phyloP scores from a whole-genome alignment of 495 filamentous ascomycete genomes.

The Penicillium ucsense region DNA sequence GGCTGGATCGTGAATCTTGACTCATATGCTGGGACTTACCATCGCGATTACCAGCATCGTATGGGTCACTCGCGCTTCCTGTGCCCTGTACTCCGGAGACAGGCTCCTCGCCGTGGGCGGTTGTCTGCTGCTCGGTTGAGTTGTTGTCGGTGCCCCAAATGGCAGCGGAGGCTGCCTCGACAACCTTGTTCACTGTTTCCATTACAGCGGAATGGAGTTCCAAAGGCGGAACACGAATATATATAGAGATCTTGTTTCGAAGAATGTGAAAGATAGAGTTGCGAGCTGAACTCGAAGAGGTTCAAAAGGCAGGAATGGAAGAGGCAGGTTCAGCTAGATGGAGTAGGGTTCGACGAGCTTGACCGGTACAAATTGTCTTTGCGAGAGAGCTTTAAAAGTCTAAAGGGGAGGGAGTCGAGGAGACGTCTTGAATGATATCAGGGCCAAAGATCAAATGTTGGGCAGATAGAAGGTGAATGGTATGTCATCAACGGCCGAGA shows the following conservation, averaged over 20 bases:
- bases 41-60: constrained; percentile 35
- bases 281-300: too few species aligned
- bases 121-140: constrained; percentile 2
- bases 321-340: too few species aligned
- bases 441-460: too few species aligned
- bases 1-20: neutral
- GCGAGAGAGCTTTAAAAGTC: too few species aligned
- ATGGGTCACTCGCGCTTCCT: constrained; percentile 29
- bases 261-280: neutral
- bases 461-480: neutral
- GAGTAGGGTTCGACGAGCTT: too few species aligned
- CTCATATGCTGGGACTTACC: constrained; percentile 14
- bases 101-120: constrained; percentile 28
- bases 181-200: constrained; percentile 29
- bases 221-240: neutral
- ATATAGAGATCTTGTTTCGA: neutral
- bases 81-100: constrained; percentile 33
- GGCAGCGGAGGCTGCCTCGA: constrained; percentile 25
- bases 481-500: constrained; percentile 3
- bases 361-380: too few species aligned
- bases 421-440: too few species aligned
- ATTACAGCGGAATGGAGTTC: constrained; percentile 7
- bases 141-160: constrained; percentile 22
- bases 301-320: too few species aligned
- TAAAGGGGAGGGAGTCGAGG: too few species aligned